phyloP scores from a whole-genome alignment of 768 basidiomycete species.

The Strobilomyces dryophilus region DNA sequence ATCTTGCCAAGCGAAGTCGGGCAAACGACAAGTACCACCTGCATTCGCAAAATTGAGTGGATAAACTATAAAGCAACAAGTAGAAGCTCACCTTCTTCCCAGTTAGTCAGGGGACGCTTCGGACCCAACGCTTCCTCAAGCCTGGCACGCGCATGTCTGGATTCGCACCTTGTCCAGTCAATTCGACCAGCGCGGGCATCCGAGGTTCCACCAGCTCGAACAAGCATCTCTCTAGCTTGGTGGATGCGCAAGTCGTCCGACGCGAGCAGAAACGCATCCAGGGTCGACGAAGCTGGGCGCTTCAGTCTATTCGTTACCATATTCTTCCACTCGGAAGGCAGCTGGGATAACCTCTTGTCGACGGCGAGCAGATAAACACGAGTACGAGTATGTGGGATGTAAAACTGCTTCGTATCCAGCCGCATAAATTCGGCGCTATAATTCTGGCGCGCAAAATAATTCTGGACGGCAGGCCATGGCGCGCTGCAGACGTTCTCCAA shows the following conservation, averaged over 20 bases:
- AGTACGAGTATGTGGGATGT: slow-evolving; percentile 92
- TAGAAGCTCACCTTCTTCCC: slow-evolving; percentile 74
- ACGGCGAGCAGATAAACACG: slow-evolving; percentile 86
- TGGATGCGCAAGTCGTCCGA: slow-evolving; percentile 91
- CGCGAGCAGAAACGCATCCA: slow-evolving; percentile 89
- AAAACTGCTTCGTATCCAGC: slow-evolving; percentile 85
- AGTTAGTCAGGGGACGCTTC: slow-evolving; percentile 84
- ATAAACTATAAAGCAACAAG: neutral
- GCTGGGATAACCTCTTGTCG: slow-evolving; percentile 52
- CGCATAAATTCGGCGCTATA: slow-evolving; percentile 71
- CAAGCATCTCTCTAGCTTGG: slow-evolving; percentile 80
- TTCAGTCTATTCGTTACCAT: slow-evolving; percentile 57
- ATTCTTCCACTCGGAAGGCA: slow-evolving; percentile 69
- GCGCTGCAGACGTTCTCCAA: slow-evolving; percentile 92
- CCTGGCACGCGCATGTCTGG: slow-evolving; percentile 83
- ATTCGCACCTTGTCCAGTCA: slow-evolving; percentile 92
- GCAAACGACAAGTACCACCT: slow-evolving; percentile 82
- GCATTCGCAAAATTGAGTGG: neutral
- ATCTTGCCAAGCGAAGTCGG: slow-evolving; percentile 90
- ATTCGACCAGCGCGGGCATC: slow-evolving; percentile 70
- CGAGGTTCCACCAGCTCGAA: slow-evolving; percentile 58
- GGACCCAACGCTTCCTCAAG: slow-evolving; percentile 78
- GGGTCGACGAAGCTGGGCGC: slow-evolving; percentile 81
- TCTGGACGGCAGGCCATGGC: slow-evolving; percentile 76
- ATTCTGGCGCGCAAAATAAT: slow-evolving; percentile 67